Base-by-base conservation (phyloP, 2,329 filamentous ascomycete genomes). In the Talaromyces sp. region DNA sequence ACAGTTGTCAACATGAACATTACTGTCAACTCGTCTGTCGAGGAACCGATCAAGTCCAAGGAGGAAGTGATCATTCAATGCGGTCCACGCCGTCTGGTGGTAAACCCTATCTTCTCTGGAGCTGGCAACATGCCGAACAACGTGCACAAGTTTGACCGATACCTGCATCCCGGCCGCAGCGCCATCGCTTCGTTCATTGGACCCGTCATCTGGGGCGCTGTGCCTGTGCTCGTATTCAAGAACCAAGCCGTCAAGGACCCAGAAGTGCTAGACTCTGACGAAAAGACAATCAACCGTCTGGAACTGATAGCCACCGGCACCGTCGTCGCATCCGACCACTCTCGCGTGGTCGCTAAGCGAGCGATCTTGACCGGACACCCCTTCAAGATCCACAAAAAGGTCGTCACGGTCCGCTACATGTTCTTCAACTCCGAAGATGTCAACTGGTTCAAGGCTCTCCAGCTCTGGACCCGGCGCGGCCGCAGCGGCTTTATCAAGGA, bases 341-440 rank as follows among this genome's bases (percentile, higher is more conserved):
- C 77, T 54, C 88, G 94, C 43, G 88, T 99, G 59, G 86, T 99
- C 62, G 92, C 93, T 68, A 99, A 99, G 79, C 88, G 94, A 57
- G 87, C 96, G 67, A 90, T 97, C 65, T 83, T 99, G 60, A 96
- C 94, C 0, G 95, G 94, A 17, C 93, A 99, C 72, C 94, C 95
- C 0, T 97, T 91, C 83, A 96, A 99, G 80, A 99, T 99, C 74
- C 91, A 99, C 85, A 97, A 96, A 84, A 92, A 89, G 76, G 82
- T 99, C 26, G 94, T 99, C 62, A 99, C 95, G 0, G 88, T 99
- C 53, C 88, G 94, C 31, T 99, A 99, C 83, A 99, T 99, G 95
- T 99, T 99, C 83, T 99, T 99, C 86, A 95, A 93, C 80, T 82
- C 89, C 54, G 91, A 93, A 69, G 95, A 99, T 66, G 91, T 99